phyloP scores from a whole-genome alignment of 495 filamentous ascomycete species.

The Terfezia boudieri region DNA sequence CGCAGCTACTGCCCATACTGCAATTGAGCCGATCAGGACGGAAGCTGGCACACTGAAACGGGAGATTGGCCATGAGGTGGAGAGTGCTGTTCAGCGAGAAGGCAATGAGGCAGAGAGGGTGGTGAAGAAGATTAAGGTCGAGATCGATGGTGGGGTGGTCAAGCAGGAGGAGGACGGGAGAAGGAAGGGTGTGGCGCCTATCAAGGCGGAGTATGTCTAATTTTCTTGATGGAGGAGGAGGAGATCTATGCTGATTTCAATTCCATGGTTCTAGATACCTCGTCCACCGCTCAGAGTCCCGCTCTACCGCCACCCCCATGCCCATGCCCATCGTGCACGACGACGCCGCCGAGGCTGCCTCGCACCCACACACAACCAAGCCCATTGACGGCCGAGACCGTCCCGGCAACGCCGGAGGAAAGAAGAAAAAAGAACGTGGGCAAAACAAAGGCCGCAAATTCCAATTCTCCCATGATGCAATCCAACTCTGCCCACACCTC shows the following conservation, averaged over 20 bases:
- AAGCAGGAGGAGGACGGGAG: constrained; percentile 25
- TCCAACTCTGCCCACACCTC: constrained; percentile 54
- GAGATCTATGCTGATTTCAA: background rate
- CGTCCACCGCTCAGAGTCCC: constrained; percentile 20
- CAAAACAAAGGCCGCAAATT: constrained; percentile 80
- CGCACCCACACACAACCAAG: constrained; percentile 18
- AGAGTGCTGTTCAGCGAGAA: background rate
- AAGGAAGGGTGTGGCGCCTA: constrained; percentile 37
- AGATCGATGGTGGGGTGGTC: constrained; percentile 21
- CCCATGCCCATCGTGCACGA: constrained; percentile 27
- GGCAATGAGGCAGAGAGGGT: background rate
- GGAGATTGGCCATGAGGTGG: background rate
- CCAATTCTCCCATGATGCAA: constrained; percentile 51
- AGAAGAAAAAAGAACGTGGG: constrained; percentile 42
- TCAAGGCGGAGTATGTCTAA: constrained; percentile 57
- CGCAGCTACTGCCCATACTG: background rate
- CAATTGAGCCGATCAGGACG: background rate
- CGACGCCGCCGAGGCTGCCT: constrained; percentile 45
- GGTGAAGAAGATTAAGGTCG: constrained; percentile 13
- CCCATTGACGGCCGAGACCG: constrained; percentile 16
- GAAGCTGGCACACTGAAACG: background rate
- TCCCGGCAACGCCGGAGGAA: constrained; percentile 21
- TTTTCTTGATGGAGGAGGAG: constrained; percentile 3
- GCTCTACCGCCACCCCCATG: constrained; percentile 7
- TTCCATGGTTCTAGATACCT: constrained; percentile 22